phyloP scores from a whole-genome alignment of 108 stramenopile species.

The Cylindrotheca closterium region DNA sequence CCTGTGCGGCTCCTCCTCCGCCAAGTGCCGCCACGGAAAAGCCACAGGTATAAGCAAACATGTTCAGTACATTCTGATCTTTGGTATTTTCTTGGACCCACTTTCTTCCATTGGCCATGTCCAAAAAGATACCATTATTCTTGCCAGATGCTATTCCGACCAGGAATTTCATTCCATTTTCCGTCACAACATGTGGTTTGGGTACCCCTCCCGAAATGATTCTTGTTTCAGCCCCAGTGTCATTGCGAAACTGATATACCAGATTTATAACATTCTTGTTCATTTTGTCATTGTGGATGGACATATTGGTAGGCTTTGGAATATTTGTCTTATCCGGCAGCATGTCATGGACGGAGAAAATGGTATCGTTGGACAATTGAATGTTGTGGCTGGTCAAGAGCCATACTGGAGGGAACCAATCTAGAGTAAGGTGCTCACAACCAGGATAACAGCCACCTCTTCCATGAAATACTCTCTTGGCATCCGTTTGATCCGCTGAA shows the following conservation, averaged over 20 bases:
- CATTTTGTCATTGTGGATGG: not conserved
- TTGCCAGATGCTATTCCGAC: constrained; percentile 27
- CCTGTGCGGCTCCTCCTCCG: constrained; percentile 35
- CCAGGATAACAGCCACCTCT: constrained; percentile 33
- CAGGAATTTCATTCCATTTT: constrained; percentile 31
- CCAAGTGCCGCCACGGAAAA: constrained; percentile 41
- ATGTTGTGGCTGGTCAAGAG: constrained; percentile 29
- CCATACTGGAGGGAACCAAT: constrained; percentile 40
- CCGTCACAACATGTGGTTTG: constrained; percentile 32
- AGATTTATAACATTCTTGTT: constrained; percentile 9
- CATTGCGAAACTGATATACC: constrained; percentile 36
- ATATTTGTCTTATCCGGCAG: constrained; percentile 3
- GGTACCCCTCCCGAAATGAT: constrained; percentile 24
- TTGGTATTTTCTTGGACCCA: constrained; percentile 31
- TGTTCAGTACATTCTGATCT: constrained; percentile 21
- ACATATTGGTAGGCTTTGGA: no score
- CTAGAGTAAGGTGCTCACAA: constrained; percentile 40
- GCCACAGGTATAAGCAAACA: constrained; percentile 45
- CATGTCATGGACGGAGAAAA: not conserved
- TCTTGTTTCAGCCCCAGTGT: constrained; percentile 6
- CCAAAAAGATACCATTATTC: constrained; percentile 43
- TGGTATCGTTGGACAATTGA: constrained; percentile 1
- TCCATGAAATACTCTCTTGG: constrained; percentile 35
- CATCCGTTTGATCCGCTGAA: constrained; percentile 3
- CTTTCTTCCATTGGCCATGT: constrained; percentile 34